A percentile compares a stretch with the other conserved stretches of the same genome.
Conservation (phyloP, 75 land plant genomes). For the Larix kaempferi region DNA sequence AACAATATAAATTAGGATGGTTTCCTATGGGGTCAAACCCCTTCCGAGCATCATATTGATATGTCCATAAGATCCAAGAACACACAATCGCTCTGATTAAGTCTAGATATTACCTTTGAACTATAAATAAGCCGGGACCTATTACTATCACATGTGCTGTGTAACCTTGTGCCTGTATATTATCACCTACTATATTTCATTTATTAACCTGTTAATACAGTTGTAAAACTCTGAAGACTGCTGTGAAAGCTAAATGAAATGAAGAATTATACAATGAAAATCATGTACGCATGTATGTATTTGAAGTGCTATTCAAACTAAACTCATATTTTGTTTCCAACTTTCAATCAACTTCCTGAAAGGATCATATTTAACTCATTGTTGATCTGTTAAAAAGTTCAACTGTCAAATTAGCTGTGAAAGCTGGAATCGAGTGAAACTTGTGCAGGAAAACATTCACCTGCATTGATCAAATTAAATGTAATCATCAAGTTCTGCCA, state of each 20-base stretch:
- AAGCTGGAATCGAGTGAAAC: constrained; percentile 88
- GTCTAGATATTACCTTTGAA: too few relatives aligned
- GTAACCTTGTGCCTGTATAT: neutral
- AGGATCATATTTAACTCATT: constrained; percentile 10
- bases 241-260: neutral
- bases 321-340: neutral
- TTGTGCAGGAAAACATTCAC: constrained; percentile 70
- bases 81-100: too few relatives aligned
- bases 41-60: too few relatives aligned
- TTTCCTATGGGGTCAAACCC: too few relatives aligned
- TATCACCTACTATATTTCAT: neutral
- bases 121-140: too few relatives aligned
- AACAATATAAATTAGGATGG: too few relatives aligned
- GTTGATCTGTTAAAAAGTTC: constrained; percentile 91
- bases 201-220: neutral
- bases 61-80: too few relatives aligned
- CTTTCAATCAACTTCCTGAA: neutral
- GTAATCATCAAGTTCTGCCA: neutral
- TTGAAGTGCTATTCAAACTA: too few relatives aligned
- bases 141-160: too few relatives aligned
- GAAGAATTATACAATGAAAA: neutral
- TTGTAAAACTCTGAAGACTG: neutral
- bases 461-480: constrained; percentile 33
- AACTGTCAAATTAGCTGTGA: constrained; percentile 84
- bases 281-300: neutral